These are phyloP conservation scores for Cordyceps pruinosa DNA, from an alignment of 2,329 filamentous ascomycete genomes.

Conservation along the genomic window DNA sequence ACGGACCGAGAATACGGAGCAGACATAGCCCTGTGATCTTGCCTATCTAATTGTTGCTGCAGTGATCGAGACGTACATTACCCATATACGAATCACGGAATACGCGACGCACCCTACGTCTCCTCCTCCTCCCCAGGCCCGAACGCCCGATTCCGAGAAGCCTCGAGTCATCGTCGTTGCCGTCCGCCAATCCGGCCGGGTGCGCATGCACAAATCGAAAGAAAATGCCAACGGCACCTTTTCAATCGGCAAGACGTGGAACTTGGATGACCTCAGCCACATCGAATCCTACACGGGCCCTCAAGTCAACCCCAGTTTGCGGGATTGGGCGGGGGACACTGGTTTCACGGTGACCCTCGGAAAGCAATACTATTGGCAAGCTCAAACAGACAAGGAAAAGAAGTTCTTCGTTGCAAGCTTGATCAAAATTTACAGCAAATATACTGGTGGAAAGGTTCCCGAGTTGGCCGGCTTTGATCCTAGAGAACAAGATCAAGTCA, in stretches of 20 bases:
- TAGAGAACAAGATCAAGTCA: conserved; percentile 68
- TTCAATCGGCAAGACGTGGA: conserved; percentile 98
- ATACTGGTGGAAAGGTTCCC: conserved; percentile 79
- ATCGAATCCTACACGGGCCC: conserved; percentile 75
- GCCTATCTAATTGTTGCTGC: conserved; percentile 14
- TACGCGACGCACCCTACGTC: conserved; percentile 75
- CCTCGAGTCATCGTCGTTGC: conserved; percentile 86
- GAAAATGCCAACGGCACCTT: conserved; percentile 92
- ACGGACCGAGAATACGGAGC: neutral
- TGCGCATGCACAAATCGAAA: conserved; percentile 93
- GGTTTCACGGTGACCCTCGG: conserved; percentile 85
- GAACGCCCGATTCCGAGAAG: conserved; percentile 69
- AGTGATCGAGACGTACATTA: conserved; percentile 84
- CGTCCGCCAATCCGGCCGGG: conserved; percentile 83
- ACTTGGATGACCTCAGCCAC: conserved; percentile 77
- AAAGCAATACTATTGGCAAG: conserved; percentile 97
- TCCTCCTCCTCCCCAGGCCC: conserved; percentile 75
- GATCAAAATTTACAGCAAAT: conserved; percentile 94
- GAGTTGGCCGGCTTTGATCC: conserved; percentile 76
- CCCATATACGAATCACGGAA: conserved; percentile 87
- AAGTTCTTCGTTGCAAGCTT: conserved; percentile 97
- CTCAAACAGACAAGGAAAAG: conserved; percentile 89
- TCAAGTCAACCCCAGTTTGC: conserved; percentile 47
- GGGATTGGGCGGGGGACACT: conserved; percentile 73
- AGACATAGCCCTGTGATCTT: neutral